A percentile compares a stretch with the other conserved stretches of the same genome.
These are phyloP conservation scores for Apiotrichum montevideense DNA, from an alignment of 1,284 basidiomycete genomes.

Conservation along the genomic window DNA sequence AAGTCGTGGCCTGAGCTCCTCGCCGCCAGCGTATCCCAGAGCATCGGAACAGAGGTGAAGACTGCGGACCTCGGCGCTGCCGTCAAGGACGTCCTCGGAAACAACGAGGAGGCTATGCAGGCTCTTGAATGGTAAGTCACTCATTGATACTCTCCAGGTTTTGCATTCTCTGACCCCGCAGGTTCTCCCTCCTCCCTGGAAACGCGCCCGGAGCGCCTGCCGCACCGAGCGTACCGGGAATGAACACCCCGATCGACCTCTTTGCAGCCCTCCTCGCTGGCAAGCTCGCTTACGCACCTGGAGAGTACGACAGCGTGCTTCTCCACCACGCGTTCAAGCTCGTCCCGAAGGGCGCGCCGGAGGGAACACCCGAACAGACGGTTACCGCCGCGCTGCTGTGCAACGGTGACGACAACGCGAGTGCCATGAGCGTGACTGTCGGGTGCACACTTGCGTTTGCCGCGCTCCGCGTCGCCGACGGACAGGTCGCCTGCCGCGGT, in stretches of 20 bases:
- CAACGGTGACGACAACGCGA: conserved; percentile 61
- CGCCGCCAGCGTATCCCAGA: conserved; percentile 11
- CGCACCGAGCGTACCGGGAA: conserved; percentile 3
- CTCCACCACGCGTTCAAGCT: conserved; percentile 70
- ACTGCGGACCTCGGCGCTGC: conserved; percentile 1
- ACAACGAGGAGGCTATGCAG: conserved; percentile 47
- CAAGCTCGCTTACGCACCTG: conserved; percentile 63
- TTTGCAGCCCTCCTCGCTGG: conserved; percentile 69
- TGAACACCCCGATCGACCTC: conserved; percentile 62
- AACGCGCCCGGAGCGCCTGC: conserved; percentile 7
- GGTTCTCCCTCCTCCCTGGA: conserved; percentile 49
- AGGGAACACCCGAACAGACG: conserved; percentile 50
- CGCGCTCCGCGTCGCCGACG: conserved; percentile 65
- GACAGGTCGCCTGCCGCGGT: conserved; percentile 56
- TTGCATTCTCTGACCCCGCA: conserved; percentile 6
- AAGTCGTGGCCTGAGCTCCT: conserved; percentile 27
- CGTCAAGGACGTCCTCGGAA: conserved; percentile 4
- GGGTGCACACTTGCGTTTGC: conserved; percentile 79
- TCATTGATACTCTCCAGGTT: background rate
- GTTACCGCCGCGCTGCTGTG: conserved; percentile 69
- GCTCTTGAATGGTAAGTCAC: conserved; percentile 57
- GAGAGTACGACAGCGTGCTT: conserved; percentile 81
- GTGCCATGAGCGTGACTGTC: conserved; percentile 85
- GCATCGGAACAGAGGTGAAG: conserved; percentile 2
- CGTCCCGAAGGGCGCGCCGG: conserved; percentile 17